These are phyloP conservation scores for Macaranga tanarius DNA, from an alignment of 441 rosid genomes.

Conservation along the genomic window DNA sequence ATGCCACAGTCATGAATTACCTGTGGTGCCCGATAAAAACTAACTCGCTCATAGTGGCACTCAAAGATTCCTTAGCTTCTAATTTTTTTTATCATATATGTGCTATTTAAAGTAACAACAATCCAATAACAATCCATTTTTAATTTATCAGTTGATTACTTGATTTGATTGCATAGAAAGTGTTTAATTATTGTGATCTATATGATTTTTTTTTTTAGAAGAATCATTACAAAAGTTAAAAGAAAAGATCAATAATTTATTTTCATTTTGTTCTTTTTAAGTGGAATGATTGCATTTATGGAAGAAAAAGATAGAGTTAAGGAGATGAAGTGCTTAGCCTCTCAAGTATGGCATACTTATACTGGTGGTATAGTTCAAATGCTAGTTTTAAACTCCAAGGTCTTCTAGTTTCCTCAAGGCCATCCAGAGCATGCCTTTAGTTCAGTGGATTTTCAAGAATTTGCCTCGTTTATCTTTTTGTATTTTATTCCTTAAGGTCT, in stretches of 20 bases:
- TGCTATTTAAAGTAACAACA: conserved; percentile 12
- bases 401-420: conserved; percentile 96
- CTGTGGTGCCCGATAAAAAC: no score
- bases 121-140: not conserved
- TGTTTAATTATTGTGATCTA: conserved; percentile 12
- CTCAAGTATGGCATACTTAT: conserved; percentile 96
- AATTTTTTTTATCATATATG: not conserved
- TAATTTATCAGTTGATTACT: not conserved
- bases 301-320: conserved; percentile 50
- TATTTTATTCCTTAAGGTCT: no score
- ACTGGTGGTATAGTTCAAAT: conserved; percentile 96
- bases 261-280: no score
- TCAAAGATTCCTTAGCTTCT: conserved; percentile 8
- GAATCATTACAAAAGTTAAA: not conserved
- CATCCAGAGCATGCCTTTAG: conserved; percentile 77
- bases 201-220: conserved; percentile 1
- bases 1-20: no score
- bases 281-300: conserved; percentile 32
- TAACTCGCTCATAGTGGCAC: no score
- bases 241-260: no score
- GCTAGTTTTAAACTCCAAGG: conserved; percentile 72
- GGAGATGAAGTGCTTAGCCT: conserved; percentile 59
- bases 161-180: not conserved
- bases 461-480: conserved; percentile 46
- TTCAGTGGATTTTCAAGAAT: conserved; percentile 54